Percentiles rank a stretch among this genome's conserved stretches.
These are phyloP conservation scores for Stropharia rugosoannulata DNA, from an alignment of 768 basidiomycete genomes.

Conservation along the genomic window DNA sequence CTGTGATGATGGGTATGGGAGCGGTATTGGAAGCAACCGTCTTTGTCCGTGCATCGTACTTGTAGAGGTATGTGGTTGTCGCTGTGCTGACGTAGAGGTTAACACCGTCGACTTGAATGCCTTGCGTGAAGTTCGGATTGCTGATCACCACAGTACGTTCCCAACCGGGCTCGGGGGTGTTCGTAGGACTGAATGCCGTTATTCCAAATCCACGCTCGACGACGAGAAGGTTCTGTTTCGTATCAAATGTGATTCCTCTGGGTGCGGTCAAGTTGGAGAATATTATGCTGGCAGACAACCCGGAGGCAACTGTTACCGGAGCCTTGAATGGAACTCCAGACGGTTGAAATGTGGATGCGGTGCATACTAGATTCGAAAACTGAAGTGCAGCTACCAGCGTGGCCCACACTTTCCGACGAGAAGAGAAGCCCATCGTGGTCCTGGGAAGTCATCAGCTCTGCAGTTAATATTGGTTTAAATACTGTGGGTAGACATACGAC, in stretches of 20 bases:
- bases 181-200: slow-evolving; percentile 33
- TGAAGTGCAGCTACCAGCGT: background rate
- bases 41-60: slow-evolving; percentile 32
- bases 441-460: no score
- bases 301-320: slow-evolving; percentile 33
- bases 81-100: slow-evolving; percentile 40
- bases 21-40: slow-evolving; percentile 19
- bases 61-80: slow-evolving; percentile 30
- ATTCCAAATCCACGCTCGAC: slow-evolving; percentile 42
- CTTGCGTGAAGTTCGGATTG: slow-evolving; percentile 39
- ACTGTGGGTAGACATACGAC: no score
- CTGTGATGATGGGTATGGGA: slow-evolving; percentile 25
- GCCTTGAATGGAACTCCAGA: slow-evolving; percentile 29
- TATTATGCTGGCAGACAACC: slow-evolving; percentile 32
- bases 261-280: slow-evolving; percentile 42
- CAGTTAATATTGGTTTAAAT: background rate
- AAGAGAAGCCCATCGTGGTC: no score
- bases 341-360: slow-evolving; percentile 25
- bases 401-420: no score
- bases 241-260: slow-evolving; percentile 41
- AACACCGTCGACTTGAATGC: slow-evolving; percentile 36
- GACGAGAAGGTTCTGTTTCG: slow-evolving; percentile 36
- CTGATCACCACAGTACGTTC: slow-evolving; percentile 35
- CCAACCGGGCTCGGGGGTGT: slow-evolving; percentile 27
- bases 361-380: background rate